These are phyloP conservation scores for Hypoxylon sp. DNA, from an alignment of 2,329 filamentous ascomycete genomes.

Conservation along the genomic window DNA sequence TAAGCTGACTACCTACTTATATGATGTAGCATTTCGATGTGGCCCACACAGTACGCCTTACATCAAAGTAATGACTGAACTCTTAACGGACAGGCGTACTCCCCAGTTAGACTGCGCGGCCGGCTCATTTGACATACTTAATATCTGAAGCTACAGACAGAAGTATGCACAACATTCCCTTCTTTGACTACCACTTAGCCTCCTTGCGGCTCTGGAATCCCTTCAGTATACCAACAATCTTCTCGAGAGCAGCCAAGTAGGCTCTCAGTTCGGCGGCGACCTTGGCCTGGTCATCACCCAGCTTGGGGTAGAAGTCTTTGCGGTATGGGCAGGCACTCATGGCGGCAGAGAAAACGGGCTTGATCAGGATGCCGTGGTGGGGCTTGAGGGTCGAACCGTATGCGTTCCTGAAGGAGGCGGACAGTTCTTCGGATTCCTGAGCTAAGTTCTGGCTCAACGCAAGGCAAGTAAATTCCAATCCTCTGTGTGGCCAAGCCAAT, in stretches of 20 bases:
- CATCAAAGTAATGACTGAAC: not conserved
- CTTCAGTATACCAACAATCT: conserved; percentile 82
- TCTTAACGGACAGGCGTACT: conserved; percentile 6
- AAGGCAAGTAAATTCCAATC: conserved; percentile 92
- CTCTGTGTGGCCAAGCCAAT: conserved; percentile 65
- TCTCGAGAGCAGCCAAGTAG: conserved; percentile 85
- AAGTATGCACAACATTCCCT: not conserved
- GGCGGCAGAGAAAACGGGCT: conserved; percentile 92
- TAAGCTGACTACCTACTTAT: not conserved
- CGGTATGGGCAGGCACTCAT: conserved; percentile 95
- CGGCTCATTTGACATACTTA: not conserved
- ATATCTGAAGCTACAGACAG: not conserved
- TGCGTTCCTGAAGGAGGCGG: conserved; percentile 86
- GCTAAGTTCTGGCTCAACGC: conserved; percentile 83
- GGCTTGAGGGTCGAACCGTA: conserved; percentile 92
- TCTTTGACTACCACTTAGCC: conserved; percentile 68
- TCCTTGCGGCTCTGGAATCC: conserved; percentile 69
- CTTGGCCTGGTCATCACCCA: conserved; percentile 76
- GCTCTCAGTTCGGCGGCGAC: conserved; percentile 74
- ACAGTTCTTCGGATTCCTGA: conserved; percentile 80
- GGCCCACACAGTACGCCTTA: not conserved
- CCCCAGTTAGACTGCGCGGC: not conserved
- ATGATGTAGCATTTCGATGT: conserved; percentile 1
- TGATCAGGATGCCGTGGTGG: conserved; percentile 89
- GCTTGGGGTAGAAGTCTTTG: conserved; percentile 91